A percentile compares a stretch with the other conserved stretches of the same genome.
These are phyloP conservation scores for Raphidocelis subcapitata DNA, from an alignment of 139 green algal genomes.

Conservation along the genomic window DNA sequence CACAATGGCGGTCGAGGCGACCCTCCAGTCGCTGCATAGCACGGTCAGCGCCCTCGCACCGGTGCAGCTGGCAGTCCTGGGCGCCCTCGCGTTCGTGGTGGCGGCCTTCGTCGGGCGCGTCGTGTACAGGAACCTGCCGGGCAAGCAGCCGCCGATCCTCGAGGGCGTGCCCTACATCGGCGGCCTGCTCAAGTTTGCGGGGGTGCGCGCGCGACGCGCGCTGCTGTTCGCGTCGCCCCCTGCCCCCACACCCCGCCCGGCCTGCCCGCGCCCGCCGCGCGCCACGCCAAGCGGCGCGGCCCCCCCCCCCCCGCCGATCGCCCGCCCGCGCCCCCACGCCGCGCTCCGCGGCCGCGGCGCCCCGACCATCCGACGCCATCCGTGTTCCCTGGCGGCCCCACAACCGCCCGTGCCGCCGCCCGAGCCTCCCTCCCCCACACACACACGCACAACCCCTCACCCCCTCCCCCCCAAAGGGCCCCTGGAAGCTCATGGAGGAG, in stretches of 20 bases:
- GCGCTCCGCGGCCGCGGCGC: background rate
- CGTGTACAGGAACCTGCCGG: constrained; percentile 28
- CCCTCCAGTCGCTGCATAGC: too few relatives aligned
- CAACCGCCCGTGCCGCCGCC: too few relatives aligned
- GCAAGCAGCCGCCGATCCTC: constrained; percentile 76
- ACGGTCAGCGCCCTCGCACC: constrained; percentile 1
- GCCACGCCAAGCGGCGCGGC: too few relatives aligned
- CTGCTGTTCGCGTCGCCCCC: too few relatives aligned
- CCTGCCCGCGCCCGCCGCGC: too few relatives aligned
- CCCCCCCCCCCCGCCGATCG: too few relatives aligned
- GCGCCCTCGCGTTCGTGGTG: constrained; percentile 21
- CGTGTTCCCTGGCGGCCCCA: too few relatives aligned
- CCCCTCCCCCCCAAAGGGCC: constrained; percentile 53
- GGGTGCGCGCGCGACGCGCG: constrained; percentile 52
- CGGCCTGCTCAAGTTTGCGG: constrained; percentile 90
- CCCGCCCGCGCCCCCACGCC: background rate
- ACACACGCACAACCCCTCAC: background rate
- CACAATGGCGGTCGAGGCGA: too few relatives aligned
- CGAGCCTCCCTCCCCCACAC: background rate
- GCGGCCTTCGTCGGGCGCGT: constrained; percentile 35
- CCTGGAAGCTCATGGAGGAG: constrained; percentile 78
- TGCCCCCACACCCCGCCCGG: background rate
- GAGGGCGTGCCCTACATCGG: constrained; percentile 91
- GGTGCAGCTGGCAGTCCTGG: constrained; percentile 14
- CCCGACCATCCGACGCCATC: too few relatives aligned